A percentile compares a stretch with the other conserved stretches of the same genome.
phyloP scores from a whole-genome alignment of 768 basidiomycete species.

The Glaciozyma martinii region DNA sequence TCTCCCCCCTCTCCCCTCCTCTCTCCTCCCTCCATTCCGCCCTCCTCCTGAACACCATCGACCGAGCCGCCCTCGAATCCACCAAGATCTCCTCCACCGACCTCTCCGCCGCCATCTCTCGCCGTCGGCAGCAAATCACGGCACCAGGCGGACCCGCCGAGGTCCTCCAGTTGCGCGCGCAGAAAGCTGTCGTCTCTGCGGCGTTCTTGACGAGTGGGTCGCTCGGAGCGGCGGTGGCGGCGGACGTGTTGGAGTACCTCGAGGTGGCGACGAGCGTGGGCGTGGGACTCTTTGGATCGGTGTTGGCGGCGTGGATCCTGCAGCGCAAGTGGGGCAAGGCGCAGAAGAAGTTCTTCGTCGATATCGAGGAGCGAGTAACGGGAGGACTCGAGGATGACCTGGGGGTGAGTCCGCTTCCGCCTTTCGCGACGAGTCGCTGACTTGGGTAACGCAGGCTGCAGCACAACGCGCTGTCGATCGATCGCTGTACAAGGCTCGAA shows the following conservation, averaged over 20 bases:
- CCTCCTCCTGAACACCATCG: background rate
- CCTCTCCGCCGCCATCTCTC: constrained; percentile 19
- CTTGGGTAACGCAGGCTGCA: background rate
- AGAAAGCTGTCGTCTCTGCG: constrained; percentile 14
- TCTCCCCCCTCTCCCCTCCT: background rate
- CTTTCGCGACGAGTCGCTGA: background rate
- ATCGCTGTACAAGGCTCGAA: background rate
- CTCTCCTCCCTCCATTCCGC: constrained; percentile 4
- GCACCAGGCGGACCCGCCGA: constrained; percentile 28
- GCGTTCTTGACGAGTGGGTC: background rate
- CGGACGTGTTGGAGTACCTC: background rate
- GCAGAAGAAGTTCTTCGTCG: constrained; percentile 24
- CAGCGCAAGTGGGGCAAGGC: constrained; percentile 31
- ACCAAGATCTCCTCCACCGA: constrained; percentile 4
- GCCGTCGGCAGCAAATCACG: constrained; percentile 25
- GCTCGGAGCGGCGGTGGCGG: background rate
- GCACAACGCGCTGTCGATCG: background rate
- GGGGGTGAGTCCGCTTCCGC: constrained; percentile 5
- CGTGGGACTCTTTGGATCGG: constrained; percentile 16
- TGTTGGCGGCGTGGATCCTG: constrained; percentile 24
- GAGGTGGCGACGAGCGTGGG: constrained; percentile 20
- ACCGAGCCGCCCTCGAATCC: background rate
- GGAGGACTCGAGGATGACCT: constrained; percentile 26
- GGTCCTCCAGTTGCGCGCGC: constrained; percentile 27
- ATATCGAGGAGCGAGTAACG: constrained; percentile 16